Evolutionary conservation across 306 rosid genomes (phyloP), one percentile per base, ranked within the genome.

Genomic region (Cercis canadensis): DNA sequence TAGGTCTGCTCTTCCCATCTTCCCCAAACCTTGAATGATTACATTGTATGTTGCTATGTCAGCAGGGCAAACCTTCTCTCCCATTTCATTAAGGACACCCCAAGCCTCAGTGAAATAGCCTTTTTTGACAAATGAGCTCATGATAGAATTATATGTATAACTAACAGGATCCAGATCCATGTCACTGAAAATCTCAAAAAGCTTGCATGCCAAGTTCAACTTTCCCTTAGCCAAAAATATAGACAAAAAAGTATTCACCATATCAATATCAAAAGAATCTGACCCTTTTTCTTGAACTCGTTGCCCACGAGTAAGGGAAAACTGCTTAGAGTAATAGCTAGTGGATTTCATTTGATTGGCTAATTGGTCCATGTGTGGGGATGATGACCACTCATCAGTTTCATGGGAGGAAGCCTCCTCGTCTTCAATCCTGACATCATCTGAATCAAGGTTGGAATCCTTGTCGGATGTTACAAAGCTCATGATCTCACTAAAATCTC

Each of bases 1-100:
- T 50, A 90, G 88, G 83, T 94, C 97, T 4, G 98, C 97, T 83
- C 94, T 82, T 72, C 98, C 96, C 89, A 93, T 77, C 85, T 90
- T 87, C 32, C 97, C 98, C 50, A 93, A 83, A 70, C 97, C 92
- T 89, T 93, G 98, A 72, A 93, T 84, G 61, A 90, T 84, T 84
- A 89, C 68, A 69, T 94, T 94, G 87, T 94, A 94, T 3, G 97
- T 88, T 39, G 98, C 96, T 72, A 94, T 80, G 72, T 94, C 96
- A n/a, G 94, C 69, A 0, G 95, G 88, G 68, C 86, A 90, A 59
- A 87, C 74, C 65, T 84, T 87, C 68, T 90, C 90, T 19, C 88
- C 96, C 92, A 90, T 94, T 78, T 84, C 92, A 57, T 66, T 41
- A 34, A 89, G 84, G 67, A 94, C 62, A 18, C 84, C 87, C 94